Percentiles rank a stretch among this genome's conserved stretches.
Conservation (phyloP, 139 green algal genomes). For the Picochlorum sp. region DNA sequence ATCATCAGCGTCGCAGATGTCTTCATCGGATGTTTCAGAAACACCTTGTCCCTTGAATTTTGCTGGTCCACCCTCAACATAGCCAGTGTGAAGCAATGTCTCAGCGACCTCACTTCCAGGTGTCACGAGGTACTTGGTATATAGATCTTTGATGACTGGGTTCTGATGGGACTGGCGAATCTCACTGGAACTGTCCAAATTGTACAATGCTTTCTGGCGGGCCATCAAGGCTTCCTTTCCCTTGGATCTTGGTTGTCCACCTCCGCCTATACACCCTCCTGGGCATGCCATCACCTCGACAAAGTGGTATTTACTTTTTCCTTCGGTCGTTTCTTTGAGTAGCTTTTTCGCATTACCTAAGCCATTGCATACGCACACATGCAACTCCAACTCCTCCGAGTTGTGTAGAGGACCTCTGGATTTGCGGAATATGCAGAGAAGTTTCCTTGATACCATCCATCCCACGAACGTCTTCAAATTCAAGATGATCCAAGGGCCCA, state of each 20-base stretch:
- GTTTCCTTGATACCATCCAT: conserved; percentile 57
- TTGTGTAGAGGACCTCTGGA: conserved; percentile 24
- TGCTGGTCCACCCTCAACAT: conserved; percentile 20
- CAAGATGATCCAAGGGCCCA: conserved; percentile 21
- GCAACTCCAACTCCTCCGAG: conserved; percentile 26
- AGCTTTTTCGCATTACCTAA: conserved; percentile 69
- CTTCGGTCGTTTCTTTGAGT: conserved; percentile 31
- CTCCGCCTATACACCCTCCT: conserved; percentile 54
- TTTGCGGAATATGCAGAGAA: conserved; percentile 33
- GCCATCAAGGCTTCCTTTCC: conserved; percentile 50
- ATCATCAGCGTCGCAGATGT: not conserved
- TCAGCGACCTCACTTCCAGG: conserved; percentile 23
- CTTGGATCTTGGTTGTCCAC: conserved; percentile 47
- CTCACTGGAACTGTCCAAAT: conserved; percentile 17
- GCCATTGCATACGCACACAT: conserved; percentile 57
- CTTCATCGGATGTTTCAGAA: not conserved
- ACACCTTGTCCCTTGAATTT: conserved; percentile 2
- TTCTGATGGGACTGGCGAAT: conserved; percentile 25
- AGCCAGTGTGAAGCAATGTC: conserved; percentile 31
- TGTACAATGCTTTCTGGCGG: conserved; percentile 40
- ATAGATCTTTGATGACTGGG: conserved; percentile 22
- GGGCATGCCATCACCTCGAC: conserved; percentile 48
- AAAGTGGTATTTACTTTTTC: conserved; percentile 38
- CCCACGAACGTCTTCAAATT: conserved; percentile 39
- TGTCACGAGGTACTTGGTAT: conserved; percentile 20